A percentile compares a stretch with the other conserved stretches of the same genome.
phyloP scores from a whole-genome alignment of 352 stramenopile genomes.

The Globisporangium sylvaticum region DNA sequence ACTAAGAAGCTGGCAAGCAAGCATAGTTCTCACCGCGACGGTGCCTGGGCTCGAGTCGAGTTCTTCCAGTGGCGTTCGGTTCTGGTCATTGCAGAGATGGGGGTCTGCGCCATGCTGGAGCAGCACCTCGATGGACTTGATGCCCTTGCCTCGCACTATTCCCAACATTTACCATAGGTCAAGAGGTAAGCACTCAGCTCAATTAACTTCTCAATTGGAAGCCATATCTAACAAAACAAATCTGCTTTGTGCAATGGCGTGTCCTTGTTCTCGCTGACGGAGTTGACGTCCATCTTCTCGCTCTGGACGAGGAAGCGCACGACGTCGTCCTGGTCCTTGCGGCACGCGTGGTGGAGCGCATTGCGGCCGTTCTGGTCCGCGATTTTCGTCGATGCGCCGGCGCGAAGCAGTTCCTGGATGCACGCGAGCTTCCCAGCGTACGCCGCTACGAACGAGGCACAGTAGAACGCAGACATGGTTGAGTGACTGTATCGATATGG shows the following conservation, averaged over 20 bases:
- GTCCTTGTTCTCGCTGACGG: conserved; percentile 59
- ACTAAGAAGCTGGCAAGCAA: too few relatives aligned
- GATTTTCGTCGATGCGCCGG: conserved; percentile 32
- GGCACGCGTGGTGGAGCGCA: conserved; percentile 71
- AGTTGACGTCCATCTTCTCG: conserved; percentile 56
- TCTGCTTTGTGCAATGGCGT: conserved; percentile 80
- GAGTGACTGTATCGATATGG: not conserved
- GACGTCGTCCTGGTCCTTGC: conserved; percentile 64
- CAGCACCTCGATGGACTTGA: conserved; percentile 54
- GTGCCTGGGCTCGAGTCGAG: conserved; percentile 29
- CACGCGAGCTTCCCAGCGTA: conserved; percentile 56
- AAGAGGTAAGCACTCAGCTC: too few relatives aligned
- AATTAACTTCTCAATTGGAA: too few relatives aligned
- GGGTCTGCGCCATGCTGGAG: conserved; percentile 60
- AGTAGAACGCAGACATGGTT: not conserved
- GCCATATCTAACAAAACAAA: too few relatives aligned
- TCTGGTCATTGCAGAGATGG: conserved; percentile 63
- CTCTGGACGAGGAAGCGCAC: conserved; percentile 48
- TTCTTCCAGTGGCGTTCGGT: conserved; percentile 61
- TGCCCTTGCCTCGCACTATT: conserved; percentile 44
- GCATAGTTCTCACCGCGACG: conserved; percentile 24
- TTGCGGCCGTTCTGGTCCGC: conserved; percentile 60
- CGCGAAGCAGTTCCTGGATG: conserved; percentile 51
- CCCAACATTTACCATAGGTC: too few relatives aligned
- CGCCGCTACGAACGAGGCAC: conserved; percentile 26